Conservation (phyloP, 768 basidiomycete genomes). For the Mycena alexandri region DNA sequence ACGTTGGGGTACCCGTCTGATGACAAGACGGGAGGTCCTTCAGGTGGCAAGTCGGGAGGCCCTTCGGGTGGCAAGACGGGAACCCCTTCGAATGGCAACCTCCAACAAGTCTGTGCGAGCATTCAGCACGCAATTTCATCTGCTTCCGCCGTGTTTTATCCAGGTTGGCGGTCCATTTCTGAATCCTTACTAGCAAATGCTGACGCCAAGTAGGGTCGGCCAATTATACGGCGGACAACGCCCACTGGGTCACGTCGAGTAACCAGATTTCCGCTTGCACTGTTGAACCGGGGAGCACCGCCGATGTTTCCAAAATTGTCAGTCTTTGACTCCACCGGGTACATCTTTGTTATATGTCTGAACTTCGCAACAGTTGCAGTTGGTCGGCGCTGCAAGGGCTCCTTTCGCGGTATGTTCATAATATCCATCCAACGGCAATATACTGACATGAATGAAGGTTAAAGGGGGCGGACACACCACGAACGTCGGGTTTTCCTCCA, state of each 20-base stretch:
- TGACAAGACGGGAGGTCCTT: too few relatives aligned
- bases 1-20: too few relatives aligned
- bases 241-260: slow-evolving; percentile 65
- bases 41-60: too few relatives aligned
- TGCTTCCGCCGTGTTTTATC: too few relatives aligned
- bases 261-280: slow-evolving; percentile 61
- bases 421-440: neutral
- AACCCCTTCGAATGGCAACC: too few relatives aligned
- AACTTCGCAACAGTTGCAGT: slow-evolving; percentile 55
- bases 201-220: neutral
- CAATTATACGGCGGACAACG: slow-evolving; percentile 1
- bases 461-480: slow-evolving; percentile 73
- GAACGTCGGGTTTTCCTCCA: slow-evolving; percentile 72
- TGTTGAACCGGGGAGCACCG: slow-evolving; percentile 54
- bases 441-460: slow-evolving; percentile 50
- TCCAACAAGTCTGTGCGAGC: too few relatives aligned
- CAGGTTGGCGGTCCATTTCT: too few relatives aligned
- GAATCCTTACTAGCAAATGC: too few relatives aligned
- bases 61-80: too few relatives aligned
- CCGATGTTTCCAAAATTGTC: slow-evolving; percentile 66
- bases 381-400: slow-evolving; percentile 57
- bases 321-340: slow-evolving; percentile 31
- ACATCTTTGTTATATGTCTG: neutral
- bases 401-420: slow-evolving; percentile 68
- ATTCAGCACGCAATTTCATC: too few relatives aligned